These are phyloP conservation scores for Thamnidium elegans DNA, from an alignment of 192 early-diverging fungal species.

Conservation along the genomic window DNA sequence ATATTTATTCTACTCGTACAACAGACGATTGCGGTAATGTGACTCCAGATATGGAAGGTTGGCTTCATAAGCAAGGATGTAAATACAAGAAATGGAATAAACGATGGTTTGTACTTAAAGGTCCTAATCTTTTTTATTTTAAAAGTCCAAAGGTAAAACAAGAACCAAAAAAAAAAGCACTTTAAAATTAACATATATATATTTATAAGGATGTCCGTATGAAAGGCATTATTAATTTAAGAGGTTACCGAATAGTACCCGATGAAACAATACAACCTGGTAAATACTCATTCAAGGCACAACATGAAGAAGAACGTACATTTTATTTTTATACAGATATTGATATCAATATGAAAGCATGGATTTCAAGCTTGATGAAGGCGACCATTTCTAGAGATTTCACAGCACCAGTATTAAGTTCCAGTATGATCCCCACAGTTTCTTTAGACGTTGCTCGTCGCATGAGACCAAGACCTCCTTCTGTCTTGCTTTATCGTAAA, in stretches of 20 bases:
- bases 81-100: conserved; percentile 55
- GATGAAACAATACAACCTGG: conserved; percentile 57
- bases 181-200: background rate
- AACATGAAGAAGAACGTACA: conserved; percentile 53
- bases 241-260: conserved; percentile 55
- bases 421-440: conserved; percentile 52
- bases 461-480: conserved; percentile 50
- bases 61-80: conserved; percentile 51
- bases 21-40: conserved; percentile 5
- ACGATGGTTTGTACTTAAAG: conserved; percentile 56
- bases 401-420: conserved; percentile 52
- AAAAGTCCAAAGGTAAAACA: conserved; percentile 40
- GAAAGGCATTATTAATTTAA: conserved; percentile 58
- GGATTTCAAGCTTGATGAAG: conserved; percentile 62
- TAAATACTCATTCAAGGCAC: conserved; percentile 60
- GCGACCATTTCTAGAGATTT: conserved; percentile 58
- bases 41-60: conserved; percentile 52
- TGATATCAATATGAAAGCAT: conserved; percentile 44
- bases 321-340: conserved; percentile 59
- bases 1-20: background rate
- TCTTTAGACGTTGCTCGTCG: conserved; percentile 49
- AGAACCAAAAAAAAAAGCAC: background rate
- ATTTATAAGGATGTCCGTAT: conserved; percentile 41
- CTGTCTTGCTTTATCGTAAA: conserved; percentile 26
- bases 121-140: conserved; percentile 51